These are phyloP conservation scores for Sporisorium scitamineum DNA, from an alignment of 1,284 basidiomycete species.

Conservation along the genomic window DNA sequence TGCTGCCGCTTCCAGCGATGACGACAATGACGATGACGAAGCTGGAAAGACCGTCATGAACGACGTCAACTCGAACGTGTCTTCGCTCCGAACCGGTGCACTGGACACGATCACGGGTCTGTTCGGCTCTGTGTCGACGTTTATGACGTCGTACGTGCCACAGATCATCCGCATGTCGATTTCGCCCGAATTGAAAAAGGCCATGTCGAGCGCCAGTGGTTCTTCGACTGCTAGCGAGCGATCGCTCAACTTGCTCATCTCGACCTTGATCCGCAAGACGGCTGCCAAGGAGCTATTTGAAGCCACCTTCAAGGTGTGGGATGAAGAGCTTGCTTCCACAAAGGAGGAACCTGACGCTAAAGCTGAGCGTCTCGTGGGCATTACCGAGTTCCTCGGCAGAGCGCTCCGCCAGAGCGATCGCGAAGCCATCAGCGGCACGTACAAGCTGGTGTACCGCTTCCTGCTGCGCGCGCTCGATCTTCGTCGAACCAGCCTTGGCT, in stretches of 20 bases:
- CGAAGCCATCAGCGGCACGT: conserved; percentile 75
- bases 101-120: conserved; percentile 58
- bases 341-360: conserved; percentile 8
- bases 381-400: conserved; percentile 60
- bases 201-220: conserved; percentile 41
- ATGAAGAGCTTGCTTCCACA: conserved; percentile 25
- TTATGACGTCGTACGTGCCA: conserved; percentile 59
- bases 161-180: conserved; percentile 43
- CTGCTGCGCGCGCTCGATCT: conserved; percentile 85
- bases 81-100: conserved; percentile 49
- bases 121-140: conserved; percentile 60
- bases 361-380: conserved; percentile 31
- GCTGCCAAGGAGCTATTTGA: conserved; percentile 47
- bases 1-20: not conserved
- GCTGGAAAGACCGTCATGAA: conserved; percentile 1
- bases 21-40: conserved; percentile 15
- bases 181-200: conserved; percentile 38
- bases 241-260: conserved; percentile 44
- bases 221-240: conserved; percentile 41
- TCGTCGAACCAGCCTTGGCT: conserved; percentile 69
- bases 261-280: conserved; percentile 41
- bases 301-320: conserved; percentile 52
- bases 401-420: conserved; percentile 57
- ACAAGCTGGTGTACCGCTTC: conserved; percentile 82
- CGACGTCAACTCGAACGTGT: conserved; percentile 30